Base-by-base conservation (phyloP, 2,329 filamentous ascomycete species). In the Tolypocladium nubicola region DNA sequence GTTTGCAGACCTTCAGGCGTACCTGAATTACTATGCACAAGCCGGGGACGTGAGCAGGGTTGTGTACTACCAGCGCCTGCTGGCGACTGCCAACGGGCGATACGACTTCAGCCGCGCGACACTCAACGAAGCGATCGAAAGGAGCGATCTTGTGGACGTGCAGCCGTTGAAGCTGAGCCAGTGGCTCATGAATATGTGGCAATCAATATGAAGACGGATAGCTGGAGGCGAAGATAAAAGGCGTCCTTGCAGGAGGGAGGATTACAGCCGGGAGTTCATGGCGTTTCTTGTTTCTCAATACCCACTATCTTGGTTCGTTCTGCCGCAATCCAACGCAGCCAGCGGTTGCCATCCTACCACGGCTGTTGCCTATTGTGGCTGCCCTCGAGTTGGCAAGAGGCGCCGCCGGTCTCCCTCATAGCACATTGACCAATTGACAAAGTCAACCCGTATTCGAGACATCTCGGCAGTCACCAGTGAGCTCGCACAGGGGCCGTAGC, bases 21-120 rank as follows among this genome's bases (percentile, higher is more conserved):
- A 73, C 63, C 65, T 76, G 30, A 63, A 69, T 37, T 72, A 75
- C 53, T 76, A 73, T 59, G 73, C 74, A 53, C 74, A 80, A 59
- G 73, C 72, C 50, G 74, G 78, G 13, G 75, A 83, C 61, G 75
- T 73, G 57, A 68, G 71, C 9, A 78, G 75, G 55, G 80, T 79
- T 62, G 74, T 75, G 52, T 76, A 81, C 56, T 79, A 87, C 54
- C 79, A 84, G 58, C 76, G 84, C 38, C 77, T 90, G 30, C 75
- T 88, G 41, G 85, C 85, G 38, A 90, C 87, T 0, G 82, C 82
- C 21, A 81, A 87, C 60, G 84, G 86, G 2, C 79, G 84, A 11
- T 90, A 88, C 65, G 82, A 85, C 61, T 87, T 88, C 63, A 72
- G 74, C 3, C 72, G 79, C 14, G 71, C 82, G 1, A 86, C 84